Base-by-base conservation (phyloP, 2,329 filamentous ascomycete species). In the Sordariomycetes sp. region DNA sequence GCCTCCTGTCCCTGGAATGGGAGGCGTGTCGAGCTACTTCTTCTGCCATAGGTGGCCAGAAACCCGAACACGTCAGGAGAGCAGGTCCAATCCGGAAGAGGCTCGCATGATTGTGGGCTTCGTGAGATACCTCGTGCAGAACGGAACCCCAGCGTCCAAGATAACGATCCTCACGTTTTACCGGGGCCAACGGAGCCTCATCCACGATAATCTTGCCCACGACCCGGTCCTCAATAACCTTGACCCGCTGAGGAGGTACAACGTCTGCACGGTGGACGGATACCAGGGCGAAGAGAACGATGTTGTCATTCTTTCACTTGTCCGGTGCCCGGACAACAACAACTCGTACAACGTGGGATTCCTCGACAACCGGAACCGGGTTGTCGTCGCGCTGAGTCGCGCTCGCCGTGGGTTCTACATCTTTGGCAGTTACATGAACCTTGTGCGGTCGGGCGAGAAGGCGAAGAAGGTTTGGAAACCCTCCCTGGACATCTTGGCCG, bases 251-350 rank as follows among this genome's bases (percentile, higher is more conserved):
- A 61, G 52, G 66, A 80, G 63, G 43, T 71, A 65, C 66, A 86
- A 86, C 2, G 86, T 96, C 1, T 81, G 83, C 37, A 96, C 91
- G 0, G 89, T 97, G 0, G 92, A 96, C 65, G 89, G 88, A 0
- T 96, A 93, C 65, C 91, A 96, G 68, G 91, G 91, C 14, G 90
- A 96, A 65, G 90, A 96, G 67, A 96, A 96, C 61, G 88, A 92
- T 25, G 76, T 96, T 10, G 78, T 97, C 11, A 68, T 96, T 1
- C 74, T 96, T 0, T 96, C 91, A 0, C 74, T 96, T 0, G 90
- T 94, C 3, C 81, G 92, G 51, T 91, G 86, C 62, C 87, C 86
- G 40, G 62, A 67, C 1, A 65, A 72, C 1, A 73, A 75, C 0
- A 63, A 62, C 1, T 64, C 62, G 2, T 63, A 65, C 46, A 65